Evolutionary conservation across 768 basidiomycete species (phyloP), one percentile per base, ranked within the genome.

Genomic region (Podaxis carcinomalis): DNA sequence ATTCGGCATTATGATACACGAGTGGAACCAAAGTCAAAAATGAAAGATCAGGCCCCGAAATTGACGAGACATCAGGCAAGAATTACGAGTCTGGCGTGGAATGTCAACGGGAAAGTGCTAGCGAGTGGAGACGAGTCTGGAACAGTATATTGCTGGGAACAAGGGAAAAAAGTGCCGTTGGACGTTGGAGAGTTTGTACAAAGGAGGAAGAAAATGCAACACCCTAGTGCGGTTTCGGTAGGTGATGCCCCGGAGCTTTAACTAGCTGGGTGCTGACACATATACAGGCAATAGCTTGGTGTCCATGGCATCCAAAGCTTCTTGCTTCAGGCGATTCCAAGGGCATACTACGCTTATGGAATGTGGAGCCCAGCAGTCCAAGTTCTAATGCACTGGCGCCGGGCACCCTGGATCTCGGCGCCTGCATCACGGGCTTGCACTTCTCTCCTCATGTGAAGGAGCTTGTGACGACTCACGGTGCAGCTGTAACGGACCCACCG

Each of bases 391-490:
- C 78, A 66, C 59, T 74, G 16, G 71, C 68, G 4, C 79, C 81
- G 0, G 75, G 77, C 7, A 77, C 74, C 56, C 64, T 83, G n/a
- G 80, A 83, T 40, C 73, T 79, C 16, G 77, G 76, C 25, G 82
- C 86, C 9, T 83, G 85, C 61, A 83, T 94, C 56, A 88, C 87
- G 5, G 85, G 86, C 5, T 72, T 93, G 10, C 79, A 88, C 56
- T 92, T 86, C 69, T 90, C 92, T 14, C 84, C 87, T 3, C 88
- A 93, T 63, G 86, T 87, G 67, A 92, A 92, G 65, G 94, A 96
- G 67, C 73, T 97, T 37, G 73, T 96, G n/a, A 90, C 85, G 46
- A 90, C 92, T 2, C 91, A 94, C 66, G 92, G 74, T 59, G 69
- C 70, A 53, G 40, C 53, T 40, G 47, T 63, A 47, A 27, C 54